phyloP scores from a whole-genome alignment of 139 green algal genomes.

The Chlamydomonas asymmetrica region DNA sequence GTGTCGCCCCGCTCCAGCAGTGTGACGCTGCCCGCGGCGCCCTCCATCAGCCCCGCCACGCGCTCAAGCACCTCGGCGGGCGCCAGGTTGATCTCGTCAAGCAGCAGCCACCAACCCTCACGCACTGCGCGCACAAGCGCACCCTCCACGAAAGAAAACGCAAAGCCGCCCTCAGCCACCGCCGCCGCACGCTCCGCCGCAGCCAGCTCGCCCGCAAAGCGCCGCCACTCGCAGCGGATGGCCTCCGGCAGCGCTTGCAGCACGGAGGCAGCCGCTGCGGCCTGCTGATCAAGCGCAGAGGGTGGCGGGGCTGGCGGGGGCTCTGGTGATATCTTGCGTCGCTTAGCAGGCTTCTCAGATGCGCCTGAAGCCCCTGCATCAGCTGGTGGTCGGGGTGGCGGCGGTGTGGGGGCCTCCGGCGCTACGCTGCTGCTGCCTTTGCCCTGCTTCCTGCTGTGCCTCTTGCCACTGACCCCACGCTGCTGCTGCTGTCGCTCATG shows the following conservation, averaged over 20 bases:
- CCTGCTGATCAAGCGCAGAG: too few species aligned
- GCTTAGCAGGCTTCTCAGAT: too few species aligned
- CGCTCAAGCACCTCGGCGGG: slow-evolving; percentile 86
- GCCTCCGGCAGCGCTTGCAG: too few species aligned
- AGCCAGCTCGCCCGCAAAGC: slow-evolving; percentile 70
- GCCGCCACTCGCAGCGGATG: slow-evolving; percentile 72
- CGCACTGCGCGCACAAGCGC: slow-evolving; percentile 84
- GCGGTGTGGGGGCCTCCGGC: too few species aligned
- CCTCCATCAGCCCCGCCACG: slow-evolving; percentile 89
- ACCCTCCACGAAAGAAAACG: slow-evolving; percentile 96
- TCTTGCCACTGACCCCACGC: too few species aligned
- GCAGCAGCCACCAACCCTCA: slow-evolving; percentile 93
- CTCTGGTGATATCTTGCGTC: too few species aligned
- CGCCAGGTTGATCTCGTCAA: slow-evolving; percentile 95
- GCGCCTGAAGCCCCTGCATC: too few species aligned
- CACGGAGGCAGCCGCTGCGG: background rate
- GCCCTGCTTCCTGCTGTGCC: too few species aligned
- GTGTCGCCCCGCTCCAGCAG: slow-evolving; percentile 87
- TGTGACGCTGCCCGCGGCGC: slow-evolving; percentile 50
- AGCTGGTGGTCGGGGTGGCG: too few species aligned
- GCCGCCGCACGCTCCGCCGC: slow-evolving; percentile 69
- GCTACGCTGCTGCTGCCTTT: too few species aligned
- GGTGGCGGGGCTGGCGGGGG: too few species aligned
- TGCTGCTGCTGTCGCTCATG: too few species aligned
- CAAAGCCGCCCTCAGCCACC: slow-evolving; percentile 79